Evolutionary conservation across 305 asterid species (phyloP), one percentile per base, ranked within the genome.

Genomic region (Caryopteris hybrid): DNA sequence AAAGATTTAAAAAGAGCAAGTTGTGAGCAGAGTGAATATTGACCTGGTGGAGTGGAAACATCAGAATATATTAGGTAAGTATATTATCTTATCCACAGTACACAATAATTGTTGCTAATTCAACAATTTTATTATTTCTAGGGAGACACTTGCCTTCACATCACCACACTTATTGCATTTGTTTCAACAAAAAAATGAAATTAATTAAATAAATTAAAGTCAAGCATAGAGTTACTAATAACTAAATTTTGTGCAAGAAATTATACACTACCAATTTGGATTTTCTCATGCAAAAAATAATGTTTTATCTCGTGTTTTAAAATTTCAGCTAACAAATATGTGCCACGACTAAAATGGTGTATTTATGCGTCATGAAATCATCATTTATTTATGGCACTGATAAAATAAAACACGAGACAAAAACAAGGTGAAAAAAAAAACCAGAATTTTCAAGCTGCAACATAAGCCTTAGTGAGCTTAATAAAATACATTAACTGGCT

Each of bases 41-140:
- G 74, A 68, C 52, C 70, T 61, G 66, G 53, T 74, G 34, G 66
- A 51, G 69, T 52, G 66, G 47, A 68, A 54, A 54, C 71, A 74
- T 68, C 66, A 62, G 71, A 74, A 74, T 53, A 62, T 61, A 68
- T 61, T 74, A 74, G 74, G 78, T 33, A 74, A 61, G 61, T 59
- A 25, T 47, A 33, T 57, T 38, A 61, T 43, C 63, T 58, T 73
- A 65, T 47, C 56, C 50, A 18, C 50, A 66, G 13, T 25, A 60
- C 69, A 60, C 70, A 59, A 73, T 60, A 51, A 67, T 67, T 67
- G 47, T 71, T 56, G 62, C 72, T 72, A 64, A 12, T 66, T 66
- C 69, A 73, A 65, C 71, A 64, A 22, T 34, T 55, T 27, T 8
- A 42, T 51, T n/a, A n/a, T n/a, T n/a, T 18, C n/a, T 11, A 52